phyloP scores from a whole-genome alignment of 805 yeast genomes.

The Aciculoconidium aculeatum region DNA sequence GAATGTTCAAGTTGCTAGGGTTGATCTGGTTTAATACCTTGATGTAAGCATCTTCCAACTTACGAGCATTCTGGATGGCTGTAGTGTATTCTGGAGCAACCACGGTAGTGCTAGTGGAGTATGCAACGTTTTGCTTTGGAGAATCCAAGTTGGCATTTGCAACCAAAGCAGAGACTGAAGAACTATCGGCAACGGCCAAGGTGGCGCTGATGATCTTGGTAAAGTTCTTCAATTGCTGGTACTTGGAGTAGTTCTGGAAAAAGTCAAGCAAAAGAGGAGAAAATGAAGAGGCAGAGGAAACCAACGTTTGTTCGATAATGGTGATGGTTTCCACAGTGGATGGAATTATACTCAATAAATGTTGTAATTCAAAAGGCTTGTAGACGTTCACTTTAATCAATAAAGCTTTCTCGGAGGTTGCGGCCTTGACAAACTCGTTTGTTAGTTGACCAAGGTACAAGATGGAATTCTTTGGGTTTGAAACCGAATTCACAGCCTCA shows the following conservation, averaged over 20 bases:
- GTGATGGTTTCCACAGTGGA: slow-evolving; percentile 48
- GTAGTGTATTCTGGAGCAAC: slow-evolving; percentile 25
- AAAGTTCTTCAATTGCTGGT: slow-evolving; percentile 42
- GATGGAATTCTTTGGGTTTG: slow-evolving; percentile 43
- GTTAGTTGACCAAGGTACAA: slow-evolving; percentile 60
- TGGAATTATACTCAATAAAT: slow-evolving; percentile 49
- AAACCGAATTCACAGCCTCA: slow-evolving; percentile 20
- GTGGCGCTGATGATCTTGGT: slow-evolving; percentile 50
- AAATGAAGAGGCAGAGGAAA: slow-evolving; percentile 34
- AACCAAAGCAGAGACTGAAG: slow-evolving; percentile 40
- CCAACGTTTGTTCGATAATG: slow-evolving; percentile 58
- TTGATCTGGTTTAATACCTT: slow-evolving; percentile 70
- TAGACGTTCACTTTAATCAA: slow-evolving; percentile 57
- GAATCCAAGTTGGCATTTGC: slow-evolving; percentile 44
- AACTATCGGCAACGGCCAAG: slow-evolving; percentile 29
- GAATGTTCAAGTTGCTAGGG: slow-evolving; percentile 46
- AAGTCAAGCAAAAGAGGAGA: slow-evolving; percentile 74
- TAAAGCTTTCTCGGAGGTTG: slow-evolving; percentile 34
- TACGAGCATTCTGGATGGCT: slow-evolving; percentile 43
- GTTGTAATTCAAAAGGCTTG: slow-evolving; percentile 64
- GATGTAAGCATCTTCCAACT: slow-evolving; percentile 69
- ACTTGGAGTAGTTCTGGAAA: slow-evolving; percentile 49
- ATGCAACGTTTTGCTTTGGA: slow-evolving; percentile 59
- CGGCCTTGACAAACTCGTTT: slow-evolving; percentile 36
- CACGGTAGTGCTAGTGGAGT: slow-evolving; percentile 43